phyloP scores from a whole-genome alignment of 345 rosid genomes.

The Excoecaria cochinchinensis region DNA sequence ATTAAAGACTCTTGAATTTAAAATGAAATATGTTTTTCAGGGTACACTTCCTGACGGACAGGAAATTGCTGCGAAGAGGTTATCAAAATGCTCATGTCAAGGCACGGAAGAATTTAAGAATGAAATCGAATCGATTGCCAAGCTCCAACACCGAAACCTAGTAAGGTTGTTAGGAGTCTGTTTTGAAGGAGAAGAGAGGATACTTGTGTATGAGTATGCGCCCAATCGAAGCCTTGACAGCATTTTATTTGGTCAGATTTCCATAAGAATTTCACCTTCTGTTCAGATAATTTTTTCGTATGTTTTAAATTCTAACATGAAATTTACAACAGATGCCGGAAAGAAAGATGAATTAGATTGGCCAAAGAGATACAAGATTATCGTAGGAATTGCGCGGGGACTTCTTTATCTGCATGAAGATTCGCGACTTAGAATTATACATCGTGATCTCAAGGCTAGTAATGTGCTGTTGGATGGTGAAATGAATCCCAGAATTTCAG shows the following conservation, averaged over 20 bases:
- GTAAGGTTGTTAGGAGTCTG: constrained; percentile 9
- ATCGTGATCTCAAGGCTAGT: constrained; percentile 10
- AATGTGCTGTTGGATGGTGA: constrained; percentile 4
- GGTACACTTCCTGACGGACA: constrained; percentile 5
- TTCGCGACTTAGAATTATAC: constrained; percentile 11
- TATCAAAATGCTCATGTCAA: constrained; percentile 6
- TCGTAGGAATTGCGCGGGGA: constrained; percentile 2
- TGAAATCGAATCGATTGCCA: neutral
- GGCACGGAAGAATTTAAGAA: constrained; percentile 10
- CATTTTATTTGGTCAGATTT: constrained; percentile 12
- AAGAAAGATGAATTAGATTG: constrained; percentile 7
- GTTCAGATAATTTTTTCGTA: neutral
- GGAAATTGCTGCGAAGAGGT: constrained; percentile 9
- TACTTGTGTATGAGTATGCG: constrained; percentile 16
- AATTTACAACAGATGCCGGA: neutral
- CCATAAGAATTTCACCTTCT: neutral
- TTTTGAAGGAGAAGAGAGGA: constrained; percentile 16
- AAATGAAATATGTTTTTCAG: neutral
- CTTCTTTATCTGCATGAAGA: constrained; percentile 15
- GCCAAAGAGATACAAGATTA: constrained; percentile 7
- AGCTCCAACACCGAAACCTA: constrained; percentile 15
- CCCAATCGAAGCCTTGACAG: constrained; percentile 18
- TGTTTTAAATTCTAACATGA: neutral
- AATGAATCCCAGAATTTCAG: constrained; percentile 14
- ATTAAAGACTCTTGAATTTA: neutral